Base-by-base conservation (phyloP, 179 eudicot genomes). In the Kewa caespitosa region DNA sequence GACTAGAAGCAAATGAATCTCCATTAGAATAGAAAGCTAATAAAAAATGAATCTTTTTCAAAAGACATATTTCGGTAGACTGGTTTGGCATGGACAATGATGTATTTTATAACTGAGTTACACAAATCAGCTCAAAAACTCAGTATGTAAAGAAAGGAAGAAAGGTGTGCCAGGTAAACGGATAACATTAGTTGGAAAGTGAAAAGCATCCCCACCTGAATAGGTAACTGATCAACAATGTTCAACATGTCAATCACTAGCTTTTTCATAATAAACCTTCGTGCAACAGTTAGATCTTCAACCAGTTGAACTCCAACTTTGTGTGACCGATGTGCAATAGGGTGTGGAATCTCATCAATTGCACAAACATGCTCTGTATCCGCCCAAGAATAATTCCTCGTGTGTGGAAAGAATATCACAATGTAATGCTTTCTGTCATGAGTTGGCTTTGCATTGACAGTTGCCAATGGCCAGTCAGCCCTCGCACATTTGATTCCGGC, bases 391-490 rank as follows among this genome's bases (percentile, higher is more conserved):
- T 90, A 96, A 67, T 90, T 87, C 78, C 86, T 91, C 33, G 81
- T 86, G 77, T 85, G 89, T 3, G 98, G 99, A 69, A 96, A 93
- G 79, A 91, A 96, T 83, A 96, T 87, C 70, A 93, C 92, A 73
- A 96, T 81, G 78, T 96, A 96, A 67, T 84, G 88, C n/a, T n/a
- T n/a, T 84, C 93, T 84, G 79, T 83, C 97, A 78, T 90, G 94
- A 65, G 92, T 93, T 62, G 99, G 99, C 87, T 89, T 96, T 64
- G 94, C 98, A 87, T 86, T 93, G 75, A 91, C 79, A 41, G 93
- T 88, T 62, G 93, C 83, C 74, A 91, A 81, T 52, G 99, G 99
- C 98, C 99, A 96, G 70, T 96, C 99, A 78, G 87, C 90, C 84
- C 96, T 87, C 73, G 86, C 94, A 77, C 99, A 96, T 77, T 85